phyloP scores from a whole-genome alignment of 768 basidiomycete species.

The Artomyces pyxidatus region DNA sequence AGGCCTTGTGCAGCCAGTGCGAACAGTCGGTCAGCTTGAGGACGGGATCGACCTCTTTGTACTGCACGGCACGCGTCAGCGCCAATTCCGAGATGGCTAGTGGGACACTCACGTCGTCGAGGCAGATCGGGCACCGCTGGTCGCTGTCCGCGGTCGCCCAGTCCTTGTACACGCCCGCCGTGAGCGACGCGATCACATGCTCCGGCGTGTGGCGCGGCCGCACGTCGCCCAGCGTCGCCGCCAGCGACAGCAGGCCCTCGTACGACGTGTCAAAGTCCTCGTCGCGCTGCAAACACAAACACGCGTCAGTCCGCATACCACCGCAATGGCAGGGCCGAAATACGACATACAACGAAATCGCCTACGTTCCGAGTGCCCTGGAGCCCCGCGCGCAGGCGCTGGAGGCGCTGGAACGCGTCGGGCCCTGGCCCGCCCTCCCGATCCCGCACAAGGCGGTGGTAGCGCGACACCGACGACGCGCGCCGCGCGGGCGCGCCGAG shows the following conservation, averaged over 20 bases:
- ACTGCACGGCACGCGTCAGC: slow-evolving; percentile 36
- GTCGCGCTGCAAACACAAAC: slow-evolving; percentile 43
- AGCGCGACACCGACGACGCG: background rate
- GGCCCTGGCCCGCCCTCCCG: too few species aligned
- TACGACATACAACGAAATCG: slow-evolving; percentile 44
- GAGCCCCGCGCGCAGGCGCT: too few species aligned
- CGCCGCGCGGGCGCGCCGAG: background rate
- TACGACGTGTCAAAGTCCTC: slow-evolving; percentile 74
- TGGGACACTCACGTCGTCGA: slow-evolving; percentile 61
- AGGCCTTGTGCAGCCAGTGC: slow-evolving; percentile 76
- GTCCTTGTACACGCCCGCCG: slow-evolving; percentile 56
- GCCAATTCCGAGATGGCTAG: slow-evolving; percentile 5
- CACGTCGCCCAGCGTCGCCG: slow-evolving; percentile 58
- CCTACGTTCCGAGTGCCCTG: slow-evolving; percentile 26
- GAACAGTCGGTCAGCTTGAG: slow-evolving; percentile 62
- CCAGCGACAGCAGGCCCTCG: slow-evolving; percentile 54
- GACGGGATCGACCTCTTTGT: slow-evolving; percentile 50
- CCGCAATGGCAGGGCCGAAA: background rate
- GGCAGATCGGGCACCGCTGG: slow-evolving; percentile 72
- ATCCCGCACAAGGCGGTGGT: too few species aligned
- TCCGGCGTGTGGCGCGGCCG: slow-evolving; percentile 57
- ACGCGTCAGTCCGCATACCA: slow-evolving; percentile 4
- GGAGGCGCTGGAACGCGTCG: too few species aligned
- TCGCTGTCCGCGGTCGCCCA: slow-evolving; percentile 60
- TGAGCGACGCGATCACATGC: slow-evolving; percentile 49